A percentile compares a stretch with the other conserved stretches of the same genome.
Evolutionary conservation across 1,284 basidiomycete genomes (phyloP).

Genomic region (Malassezia furfur): DNA sequence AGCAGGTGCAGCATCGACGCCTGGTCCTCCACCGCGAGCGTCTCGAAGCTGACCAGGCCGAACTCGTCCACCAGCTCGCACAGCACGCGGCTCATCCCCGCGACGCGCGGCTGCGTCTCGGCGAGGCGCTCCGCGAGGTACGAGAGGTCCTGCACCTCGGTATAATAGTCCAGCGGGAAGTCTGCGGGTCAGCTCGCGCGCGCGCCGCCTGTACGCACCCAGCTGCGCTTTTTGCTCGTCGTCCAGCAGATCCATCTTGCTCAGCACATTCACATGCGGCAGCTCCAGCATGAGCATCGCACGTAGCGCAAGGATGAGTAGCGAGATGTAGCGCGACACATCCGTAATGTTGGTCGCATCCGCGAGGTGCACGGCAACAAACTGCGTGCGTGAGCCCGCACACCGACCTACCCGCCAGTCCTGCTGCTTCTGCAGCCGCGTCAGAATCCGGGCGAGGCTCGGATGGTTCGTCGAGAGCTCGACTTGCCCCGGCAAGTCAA

Average conservation of each 20-base stretch:
- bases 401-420: conserved; percentile 47
- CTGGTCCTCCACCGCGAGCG: conserved; percentile 58
- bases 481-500: conserved; percentile 95
- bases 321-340: conserved; percentile 84
- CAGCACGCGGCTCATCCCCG: conserved; percentile 69
- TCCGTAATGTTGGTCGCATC: conserved; percentile 96
- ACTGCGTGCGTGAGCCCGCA: conserved; percentile 51
- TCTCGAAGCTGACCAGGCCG: conserved; percentile 90
- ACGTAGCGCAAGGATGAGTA: conserved; percentile 78
- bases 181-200: conserved; percentile 53
- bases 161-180: conserved; percentile 96
- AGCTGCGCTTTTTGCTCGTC: conserved; percentile 24
- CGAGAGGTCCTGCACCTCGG: conserved; percentile 88
- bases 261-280: conserved; percentile 92
- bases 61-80: conserved; percentile 88
- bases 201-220: too few species aligned
- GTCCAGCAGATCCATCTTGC: conserved; percentile 78
- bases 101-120: conserved; percentile 21
- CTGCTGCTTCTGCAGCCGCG: conserved; percentile 63
- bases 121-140: conserved; percentile 61
- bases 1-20: conserved; percentile 40
- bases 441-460: conserved; percentile 58
- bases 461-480: conserved; percentile 88
- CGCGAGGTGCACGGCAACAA: conserved; percentile 87
- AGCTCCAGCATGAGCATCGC: conserved; percentile 98